phyloP scores from a whole-genome alignment of 2,329 filamentous ascomycete species.

The Nothomitra cinnamomea region DNA sequence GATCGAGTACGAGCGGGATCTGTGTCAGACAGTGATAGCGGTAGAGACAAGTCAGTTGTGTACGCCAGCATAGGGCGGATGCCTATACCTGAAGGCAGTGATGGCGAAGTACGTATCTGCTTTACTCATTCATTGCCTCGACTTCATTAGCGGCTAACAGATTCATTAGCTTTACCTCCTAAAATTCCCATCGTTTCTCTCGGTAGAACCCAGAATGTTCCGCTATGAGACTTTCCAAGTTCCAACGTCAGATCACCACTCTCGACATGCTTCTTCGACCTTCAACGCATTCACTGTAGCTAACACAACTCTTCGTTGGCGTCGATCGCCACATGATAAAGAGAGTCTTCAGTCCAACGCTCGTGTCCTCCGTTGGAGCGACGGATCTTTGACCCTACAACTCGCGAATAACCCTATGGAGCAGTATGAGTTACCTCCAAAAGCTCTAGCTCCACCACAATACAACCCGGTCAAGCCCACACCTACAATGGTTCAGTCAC shows the following conservation, averaged over 20 bases:
- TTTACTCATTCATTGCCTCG: background rate
- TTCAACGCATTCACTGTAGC: conserved; percentile 40
- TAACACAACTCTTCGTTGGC: conserved; percentile 51
- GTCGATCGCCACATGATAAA: conserved; percentile 45
- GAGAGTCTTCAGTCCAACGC: conserved; percentile 57
- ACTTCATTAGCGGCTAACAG: background rate
- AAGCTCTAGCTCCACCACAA: conserved; percentile 46
- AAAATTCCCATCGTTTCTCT: conserved; percentile 56
- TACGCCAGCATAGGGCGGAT: conserved; percentile 52
- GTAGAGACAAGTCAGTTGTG: conserved; percentile 33
- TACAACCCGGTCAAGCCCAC: conserved; percentile 26
- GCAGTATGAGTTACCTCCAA: conserved; percentile 59
- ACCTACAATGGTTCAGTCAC: conserved; percentile 21
- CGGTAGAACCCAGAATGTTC: conserved; percentile 51
- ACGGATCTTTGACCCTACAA: conserved; percentile 60
- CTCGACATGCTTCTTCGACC: conserved; percentile 26
- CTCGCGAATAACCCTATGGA: conserved; percentile 44
- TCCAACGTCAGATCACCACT: conserved; percentile 39
- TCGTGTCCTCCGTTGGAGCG: conserved; percentile 59
- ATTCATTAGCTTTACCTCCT: conserved; percentile 44
- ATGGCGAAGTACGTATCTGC: conserved; percentile 40
- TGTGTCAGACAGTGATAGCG: conserved; percentile 18
- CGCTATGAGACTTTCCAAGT: conserved; percentile 48
- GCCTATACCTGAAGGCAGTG: conserved; percentile 49
- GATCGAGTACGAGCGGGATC: conserved; percentile 33